Conservation (phyloP, 192 early-diverging fungal species). For the Chytriomyces hyalinus region DNA sequence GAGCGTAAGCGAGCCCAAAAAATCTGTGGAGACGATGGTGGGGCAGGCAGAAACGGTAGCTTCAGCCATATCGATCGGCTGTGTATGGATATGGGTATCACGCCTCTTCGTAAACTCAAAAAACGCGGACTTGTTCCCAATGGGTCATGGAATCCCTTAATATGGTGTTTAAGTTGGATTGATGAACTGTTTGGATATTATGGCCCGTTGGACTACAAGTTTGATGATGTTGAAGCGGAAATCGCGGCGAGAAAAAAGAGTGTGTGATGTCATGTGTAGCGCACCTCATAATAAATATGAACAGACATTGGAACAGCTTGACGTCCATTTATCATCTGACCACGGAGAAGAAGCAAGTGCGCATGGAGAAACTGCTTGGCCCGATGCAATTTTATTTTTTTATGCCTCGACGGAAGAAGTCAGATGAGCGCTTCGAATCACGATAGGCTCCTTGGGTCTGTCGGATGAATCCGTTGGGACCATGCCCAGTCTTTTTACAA, state of each 20-base stretch:
- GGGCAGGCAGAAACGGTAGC: background rate
- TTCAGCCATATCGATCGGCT: background rate
- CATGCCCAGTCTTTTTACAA: slow-evolving; percentile 71
- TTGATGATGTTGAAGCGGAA: slow-evolving; percentile 18
- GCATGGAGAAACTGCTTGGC: no score
- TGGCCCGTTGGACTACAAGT: slow-evolving; percentile 10
- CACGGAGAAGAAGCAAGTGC: no score
- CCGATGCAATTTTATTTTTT: background rate
- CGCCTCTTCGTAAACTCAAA: background rate
- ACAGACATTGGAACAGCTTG: no score
- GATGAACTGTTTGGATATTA: slow-evolving; percentile 7
- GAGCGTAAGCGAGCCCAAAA: background rate
- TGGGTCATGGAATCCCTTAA: slow-evolving; percentile 15
- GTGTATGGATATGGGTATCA: slow-evolving; percentile 3
- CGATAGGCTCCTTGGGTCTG: slow-evolving; percentile 51
- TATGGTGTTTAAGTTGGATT: background rate
- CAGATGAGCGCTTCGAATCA: slow-evolving; percentile 35
- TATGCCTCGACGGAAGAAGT: background rate
- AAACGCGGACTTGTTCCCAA: background rate
- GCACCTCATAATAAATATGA: no score
- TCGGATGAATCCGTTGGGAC: slow-evolving; percentile 52
- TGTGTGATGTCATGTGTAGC: background rate
- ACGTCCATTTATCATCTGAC: no score
- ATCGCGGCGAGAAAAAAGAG: slow-evolving; percentile 1
- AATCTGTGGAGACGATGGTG: background rate